Conservation (phyloP, 2,329 filamentous ascomycete species). For the Diaporthe caulivora region DNA sequence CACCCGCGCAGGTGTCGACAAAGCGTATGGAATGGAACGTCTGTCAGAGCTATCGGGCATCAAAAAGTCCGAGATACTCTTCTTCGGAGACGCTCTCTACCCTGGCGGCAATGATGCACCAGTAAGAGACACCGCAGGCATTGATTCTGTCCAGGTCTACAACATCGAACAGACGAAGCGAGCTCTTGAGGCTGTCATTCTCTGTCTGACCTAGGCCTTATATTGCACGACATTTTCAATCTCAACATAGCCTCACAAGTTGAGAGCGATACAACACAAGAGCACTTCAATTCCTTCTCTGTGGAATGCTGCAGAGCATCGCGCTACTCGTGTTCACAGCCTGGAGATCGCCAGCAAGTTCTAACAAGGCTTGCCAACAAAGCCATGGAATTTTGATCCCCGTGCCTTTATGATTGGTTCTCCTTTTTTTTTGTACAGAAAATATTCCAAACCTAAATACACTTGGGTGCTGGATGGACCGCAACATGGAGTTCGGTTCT, state of each 20-base stretch:
- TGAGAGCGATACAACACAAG: neutral
- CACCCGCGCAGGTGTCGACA: constrained; percentile 54
- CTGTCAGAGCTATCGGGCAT: constrained; percentile 48
- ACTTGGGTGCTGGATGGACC: neutral
- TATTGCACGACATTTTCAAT: neutral
- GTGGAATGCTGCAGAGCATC: neutral
- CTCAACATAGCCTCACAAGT: neutral
- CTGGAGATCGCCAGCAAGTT: neutral
- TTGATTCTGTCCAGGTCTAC: constrained; percentile 39
- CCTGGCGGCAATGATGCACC: constrained; percentile 52
- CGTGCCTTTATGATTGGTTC: neutral
- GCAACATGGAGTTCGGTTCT: neutral
- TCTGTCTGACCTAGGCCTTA: constrained; percentile 29
- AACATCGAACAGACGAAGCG: constrained; percentile 39
- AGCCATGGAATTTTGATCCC: neutral
- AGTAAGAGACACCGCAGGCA: constrained; percentile 36
- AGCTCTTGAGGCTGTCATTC: constrained; percentile 38
- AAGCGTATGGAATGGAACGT: constrained; percentile 49
- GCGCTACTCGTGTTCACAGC: neutral
- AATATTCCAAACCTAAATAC: neutral
- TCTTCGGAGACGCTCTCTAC: constrained; percentile 56
- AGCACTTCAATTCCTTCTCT: neutral
- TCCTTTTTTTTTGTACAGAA: too few species aligned
- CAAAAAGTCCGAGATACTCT: constrained; percentile 53
- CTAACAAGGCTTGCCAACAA: neutral